A percentile compares a stretch with the other conserved stretches of the same genome.
These are phyloP conservation scores for Ulota crispa DNA, from an alignment of 225 moss, liverwort and hornwort genomes.

Conservation along the genomic window DNA sequence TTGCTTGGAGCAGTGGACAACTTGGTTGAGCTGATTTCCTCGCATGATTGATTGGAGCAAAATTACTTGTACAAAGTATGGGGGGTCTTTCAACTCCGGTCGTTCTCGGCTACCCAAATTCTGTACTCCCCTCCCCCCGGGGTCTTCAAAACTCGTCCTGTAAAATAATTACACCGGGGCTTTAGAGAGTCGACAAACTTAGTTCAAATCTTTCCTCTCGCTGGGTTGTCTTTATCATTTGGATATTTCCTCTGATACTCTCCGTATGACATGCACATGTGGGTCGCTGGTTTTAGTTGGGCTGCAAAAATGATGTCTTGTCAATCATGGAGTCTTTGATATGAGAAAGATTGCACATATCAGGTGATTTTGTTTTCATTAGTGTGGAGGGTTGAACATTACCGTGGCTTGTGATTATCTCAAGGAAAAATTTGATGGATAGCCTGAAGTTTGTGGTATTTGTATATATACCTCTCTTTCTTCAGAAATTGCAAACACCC, in stretches of 20 bases:
- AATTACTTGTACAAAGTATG: background rate
- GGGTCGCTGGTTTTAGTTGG: no score
- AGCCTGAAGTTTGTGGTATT: no score
- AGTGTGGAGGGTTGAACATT: no score
- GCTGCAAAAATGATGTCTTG: background rate
- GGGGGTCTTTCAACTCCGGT: background rate
- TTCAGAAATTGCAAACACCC: no score
- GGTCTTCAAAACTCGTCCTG: background rate
- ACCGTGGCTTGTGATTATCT: fast-evolving
- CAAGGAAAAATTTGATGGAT: no score
- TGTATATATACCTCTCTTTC: no score
- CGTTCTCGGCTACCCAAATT: background rate
- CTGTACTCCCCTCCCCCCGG: no score
- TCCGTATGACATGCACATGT: background rate
- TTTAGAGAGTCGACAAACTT: background rate
- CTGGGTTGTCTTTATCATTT: background rate
- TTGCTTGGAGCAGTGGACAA: background rate
- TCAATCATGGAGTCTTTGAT: background rate
- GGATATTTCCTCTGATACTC: background rate
- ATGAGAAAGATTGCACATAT: background rate
- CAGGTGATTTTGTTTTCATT: background rate
- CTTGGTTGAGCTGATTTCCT: background rate
- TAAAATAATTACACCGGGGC: background rate
- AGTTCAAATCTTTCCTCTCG: background rate
- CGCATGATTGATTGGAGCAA: background rate